Evolutionary conservation across 129 eudicot genomes (phyloP).

Genomic region (Tanacetum coccineum): DNA sequence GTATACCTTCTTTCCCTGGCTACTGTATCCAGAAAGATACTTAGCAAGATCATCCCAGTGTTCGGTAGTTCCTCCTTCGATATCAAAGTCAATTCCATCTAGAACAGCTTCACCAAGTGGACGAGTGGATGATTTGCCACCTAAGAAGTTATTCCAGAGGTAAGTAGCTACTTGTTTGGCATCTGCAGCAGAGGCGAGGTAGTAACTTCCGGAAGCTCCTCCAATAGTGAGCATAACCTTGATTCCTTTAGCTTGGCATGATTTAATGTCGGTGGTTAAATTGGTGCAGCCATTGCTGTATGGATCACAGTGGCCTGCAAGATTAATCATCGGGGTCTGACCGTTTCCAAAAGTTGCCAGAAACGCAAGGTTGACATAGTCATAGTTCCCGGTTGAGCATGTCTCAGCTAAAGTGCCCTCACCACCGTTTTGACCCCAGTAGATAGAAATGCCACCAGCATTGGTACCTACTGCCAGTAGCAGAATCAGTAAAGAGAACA

Average conservation of each 20-base stretch:
- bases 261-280: conserved; percentile 19
- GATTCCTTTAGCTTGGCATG: conserved; percentile 29
- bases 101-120: conserved; percentile 30
- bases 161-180: conserved; percentile 24
- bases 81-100: conserved; percentile 37
- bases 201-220: conserved; percentile 26
- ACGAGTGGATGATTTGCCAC: conserved; percentile 25
- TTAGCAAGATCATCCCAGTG: conserved; percentile 43
- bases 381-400: conserved; percentile 29
- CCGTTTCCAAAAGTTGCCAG: conserved; percentile 33
- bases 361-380: conserved; percentile 34
- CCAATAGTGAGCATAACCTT: conserved; percentile 26
- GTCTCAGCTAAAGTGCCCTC: conserved; percentile 36
- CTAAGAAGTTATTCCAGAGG: conserved; percentile 33
- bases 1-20: conserved; percentile 31
- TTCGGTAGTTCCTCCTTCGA: conserved; percentile 33
- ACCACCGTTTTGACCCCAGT: conserved; percentile 45
- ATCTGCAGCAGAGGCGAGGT: conserved; percentile 21
- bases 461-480: conserved; percentile 24
- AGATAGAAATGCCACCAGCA: conserved; percentile 42
- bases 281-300: conserved; percentile 19
- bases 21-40: conserved; percentile 20
- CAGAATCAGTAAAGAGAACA: conserved; percentile 15
- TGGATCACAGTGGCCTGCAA: conserved; percentile 37
- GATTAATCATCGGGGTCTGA: conserved; percentile 26